phyloP scores from a whole-genome alignment of 1,284 basidiomycete genomes.

The Microbotryum saponariae region DNA sequence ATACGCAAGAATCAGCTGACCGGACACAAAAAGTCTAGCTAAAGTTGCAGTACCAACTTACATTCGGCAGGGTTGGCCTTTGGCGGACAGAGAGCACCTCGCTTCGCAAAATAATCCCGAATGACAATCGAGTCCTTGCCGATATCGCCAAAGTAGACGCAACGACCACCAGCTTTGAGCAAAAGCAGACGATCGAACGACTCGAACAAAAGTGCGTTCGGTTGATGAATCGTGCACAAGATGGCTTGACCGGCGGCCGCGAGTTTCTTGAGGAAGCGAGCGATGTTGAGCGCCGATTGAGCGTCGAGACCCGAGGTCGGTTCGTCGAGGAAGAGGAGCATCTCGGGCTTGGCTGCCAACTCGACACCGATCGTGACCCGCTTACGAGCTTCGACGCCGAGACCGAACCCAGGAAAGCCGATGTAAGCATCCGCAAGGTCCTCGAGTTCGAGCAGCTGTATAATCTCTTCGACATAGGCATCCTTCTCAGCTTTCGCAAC shows the following conservation, averaged over 20 bases:
- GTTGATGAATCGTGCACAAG: slow-evolving; percentile 57
- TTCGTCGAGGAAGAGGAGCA: slow-evolving; percentile 75
- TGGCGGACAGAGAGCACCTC: slow-evolving; percentile 26
- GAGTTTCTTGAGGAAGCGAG: slow-evolving; percentile 68
- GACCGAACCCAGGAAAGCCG: slow-evolving; percentile 55
- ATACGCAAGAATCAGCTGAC: not conserved
- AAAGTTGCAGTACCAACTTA: not conserved
- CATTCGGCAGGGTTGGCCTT: slow-evolving; percentile 31
- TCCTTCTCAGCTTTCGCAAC: slow-evolving; percentile 66
- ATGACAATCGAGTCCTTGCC: slow-evolving; percentile 47
- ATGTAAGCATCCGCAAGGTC: slow-evolving; percentile 65
- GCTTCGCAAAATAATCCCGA: slow-evolving; percentile 48
- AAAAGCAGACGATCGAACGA: slow-evolving; percentile 34
- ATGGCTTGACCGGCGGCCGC: slow-evolving; percentile 73
- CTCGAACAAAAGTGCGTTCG: slow-evolving; percentile 48
- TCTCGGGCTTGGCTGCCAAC: slow-evolving; percentile 61
- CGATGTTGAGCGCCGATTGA: slow-evolving; percentile 79
- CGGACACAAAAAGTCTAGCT: too few species aligned
- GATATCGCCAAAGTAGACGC: slow-evolving; percentile 35
- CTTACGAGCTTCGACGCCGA: slow-evolving; percentile 63
- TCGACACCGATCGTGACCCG: slow-evolving; percentile 70
- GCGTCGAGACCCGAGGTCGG: slow-evolving; percentile 64
- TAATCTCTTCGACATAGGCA: slow-evolving; percentile 68
- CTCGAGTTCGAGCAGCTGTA: slow-evolving; percentile 70
- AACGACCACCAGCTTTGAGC: slow-evolving; percentile 34